These are phyloP conservation scores for Leccinum boreale DNA, from an alignment of 768 basidiomycete genomes.

Conservation along the genomic window DNA sequence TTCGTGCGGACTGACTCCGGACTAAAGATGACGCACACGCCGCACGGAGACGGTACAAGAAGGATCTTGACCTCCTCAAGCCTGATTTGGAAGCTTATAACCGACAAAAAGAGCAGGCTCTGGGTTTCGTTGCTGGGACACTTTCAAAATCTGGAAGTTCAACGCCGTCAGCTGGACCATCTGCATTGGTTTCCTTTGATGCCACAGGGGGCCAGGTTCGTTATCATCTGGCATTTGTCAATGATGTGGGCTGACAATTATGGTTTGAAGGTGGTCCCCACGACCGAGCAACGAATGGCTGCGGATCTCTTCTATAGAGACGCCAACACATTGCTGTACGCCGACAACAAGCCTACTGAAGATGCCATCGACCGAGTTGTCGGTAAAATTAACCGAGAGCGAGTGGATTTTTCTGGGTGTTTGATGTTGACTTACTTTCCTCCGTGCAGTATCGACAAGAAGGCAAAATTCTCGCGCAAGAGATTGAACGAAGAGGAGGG, in stretches of 20 bases:
- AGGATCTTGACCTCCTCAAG: constrained; percentile 84
- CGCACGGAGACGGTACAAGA: constrained; percentile 87
- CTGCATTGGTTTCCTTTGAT: constrained; percentile 49
- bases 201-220: constrained; percentile 41
- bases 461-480: constrained; percentile 87
- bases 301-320: constrained; percentile 88
- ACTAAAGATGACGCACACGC: constrained; percentile 82
- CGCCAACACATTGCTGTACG: constrained; percentile 89
- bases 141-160: constrained; percentile 42
- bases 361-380: constrained; percentile 94
- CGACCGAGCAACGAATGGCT: constrained; percentile 62
- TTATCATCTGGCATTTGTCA: constrained; percentile 14
- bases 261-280: constrained; percentile 43
- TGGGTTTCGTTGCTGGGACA: constrained; percentile 71
- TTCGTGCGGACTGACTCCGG: neutral
- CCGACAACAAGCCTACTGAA: constrained; percentile 92
- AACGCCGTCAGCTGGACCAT: constrained; percentile 30
- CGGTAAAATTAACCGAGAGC: constrained; percentile 91
- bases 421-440: neutral
- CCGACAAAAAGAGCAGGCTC: constrained; percentile 80
- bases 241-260: constrained; percentile 8
- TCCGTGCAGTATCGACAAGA: constrained; percentile 73
- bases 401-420: constrained; percentile 32
- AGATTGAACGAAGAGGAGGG: constrained; percentile 88
- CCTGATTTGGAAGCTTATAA: constrained; percentile 87